Conservation (phyloP, 352 stramenopile species). For the Phytophthora cajani region DNA sequence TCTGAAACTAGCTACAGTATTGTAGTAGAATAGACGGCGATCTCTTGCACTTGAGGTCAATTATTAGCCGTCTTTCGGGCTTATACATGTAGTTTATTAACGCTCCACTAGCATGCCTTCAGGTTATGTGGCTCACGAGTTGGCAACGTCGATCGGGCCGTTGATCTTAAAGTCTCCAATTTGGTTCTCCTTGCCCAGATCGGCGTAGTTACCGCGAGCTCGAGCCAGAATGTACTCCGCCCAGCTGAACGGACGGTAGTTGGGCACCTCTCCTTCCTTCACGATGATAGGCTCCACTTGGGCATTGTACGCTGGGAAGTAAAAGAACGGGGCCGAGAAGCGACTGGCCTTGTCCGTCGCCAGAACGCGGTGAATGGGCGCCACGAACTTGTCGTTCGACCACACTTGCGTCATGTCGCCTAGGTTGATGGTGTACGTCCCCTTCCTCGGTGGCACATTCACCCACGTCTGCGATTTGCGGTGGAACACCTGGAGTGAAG, state of each 20-base stretch:
- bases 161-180: conserved; percentile 76
- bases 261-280: conserved; percentile 38
- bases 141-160: conserved; percentile 19
- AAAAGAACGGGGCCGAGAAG: conserved; percentile 73
- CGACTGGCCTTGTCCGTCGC: conserved; percentile 42
- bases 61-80: no score
- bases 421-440: conserved; percentile 62
- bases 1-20: no score
- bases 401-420: conserved; percentile 71
- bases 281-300: conserved; percentile 70
- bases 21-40: no score
- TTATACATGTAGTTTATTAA: no score
- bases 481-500: conserved; percentile 65
- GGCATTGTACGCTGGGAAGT: conserved; percentile 72
- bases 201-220: conserved; percentile 91
- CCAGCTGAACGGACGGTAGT: conserved; percentile 88
- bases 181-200: conserved; percentile 94
- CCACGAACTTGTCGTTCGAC: conserved; percentile 62
- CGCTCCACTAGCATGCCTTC: no score
- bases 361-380: conserved; percentile 61
- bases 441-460: conserved; percentile 49
- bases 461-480: conserved; percentile 55
- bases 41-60: no score
- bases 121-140: background rate
- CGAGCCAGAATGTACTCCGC: conserved; percentile 88